Base-by-base conservation (phyloP, 495 filamentous ascomycete genomes). In the Penicillium bovifimosum region DNA sequence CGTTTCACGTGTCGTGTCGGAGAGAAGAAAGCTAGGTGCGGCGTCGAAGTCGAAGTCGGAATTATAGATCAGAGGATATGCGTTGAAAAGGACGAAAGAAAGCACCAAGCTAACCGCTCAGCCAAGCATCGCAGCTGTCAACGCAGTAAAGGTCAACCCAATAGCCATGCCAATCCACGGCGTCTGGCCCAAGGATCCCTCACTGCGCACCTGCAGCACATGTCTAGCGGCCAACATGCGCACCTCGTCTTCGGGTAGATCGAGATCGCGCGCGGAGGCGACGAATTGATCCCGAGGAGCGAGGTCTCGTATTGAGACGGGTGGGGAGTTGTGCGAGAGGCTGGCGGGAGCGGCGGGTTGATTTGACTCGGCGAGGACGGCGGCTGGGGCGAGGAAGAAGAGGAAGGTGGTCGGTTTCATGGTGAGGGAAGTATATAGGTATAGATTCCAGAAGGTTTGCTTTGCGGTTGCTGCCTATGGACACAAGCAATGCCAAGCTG, bases 101-200 rank as follows among this genome's bases (percentile, higher is more conserved):
- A 24, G 20, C 20, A 24, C 20, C 20, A 24, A 24, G 20, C 20
- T 24, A 24, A 24, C 20, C 20, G 20, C 20, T 42, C 38, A 75
- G 28, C 74, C 74, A 46, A 76, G 57, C 71, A 74, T 75, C 26
- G 74, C 70, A 9, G 74, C 74, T 10, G 74, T 67, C 27, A 75
- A 47, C 8, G 72, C 69, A 28, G 74, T 76, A 42, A 66, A 75
- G 18, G 71, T 73, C 44, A 76, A 44, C 24, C 74, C 74, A 43
- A 76, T 73, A 13, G 69, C 74, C 72, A 75, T 75, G 20, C 74
- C 74, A 44, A 74, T 73, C 74, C 74, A 76, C 28, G 74, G 74
- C 0, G 74, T 71, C 50, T 76, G 72, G 18, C 74, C 74, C 0
- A 76, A 60, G 9, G 67, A 69, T 26, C 74, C 74, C 53, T 76